A percentile compares a stretch with the other conserved stretches of the same genome.
These are phyloP conservation scores for Teratosphaeriaceae sp. DNA, from an alignment of 2,329 filamentous ascomycete genomes.

Conservation along the genomic window DNA sequence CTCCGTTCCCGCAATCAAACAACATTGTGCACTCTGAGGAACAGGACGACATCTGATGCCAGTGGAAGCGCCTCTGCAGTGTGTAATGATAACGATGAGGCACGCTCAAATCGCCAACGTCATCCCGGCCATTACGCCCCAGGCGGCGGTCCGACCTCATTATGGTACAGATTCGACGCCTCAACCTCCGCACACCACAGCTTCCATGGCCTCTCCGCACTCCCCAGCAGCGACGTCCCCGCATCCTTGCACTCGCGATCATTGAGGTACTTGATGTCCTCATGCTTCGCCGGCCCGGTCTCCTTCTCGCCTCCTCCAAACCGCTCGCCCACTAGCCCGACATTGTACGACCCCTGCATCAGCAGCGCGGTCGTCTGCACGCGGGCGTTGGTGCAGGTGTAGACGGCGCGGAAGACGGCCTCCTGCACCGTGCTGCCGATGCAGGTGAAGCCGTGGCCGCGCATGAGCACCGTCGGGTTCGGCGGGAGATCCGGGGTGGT, in stretches of 20 bases:
- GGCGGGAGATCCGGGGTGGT: constrained; percentile 16
- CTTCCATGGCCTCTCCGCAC: constrained; percentile 34
- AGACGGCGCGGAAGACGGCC: constrained; percentile 40
- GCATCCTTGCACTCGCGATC: constrained; percentile 37
- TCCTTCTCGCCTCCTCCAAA: constrained; percentile 36
- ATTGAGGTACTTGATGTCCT: constrained; percentile 36
- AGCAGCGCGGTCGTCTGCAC: constrained; percentile 34
- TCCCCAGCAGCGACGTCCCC: constrained; percentile 30
- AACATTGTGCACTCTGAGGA: too few relatives aligned
- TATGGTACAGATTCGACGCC: constrained; percentile 34
- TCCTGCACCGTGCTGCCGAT: constrained; percentile 37
- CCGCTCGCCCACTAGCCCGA: constrained; percentile 33
- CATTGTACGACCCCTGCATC: constrained; percentile 31
- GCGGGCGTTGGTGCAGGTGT: constrained; percentile 34
- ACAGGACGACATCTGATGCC: too few relatives aligned
- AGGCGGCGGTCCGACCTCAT: constrained; percentile 20
- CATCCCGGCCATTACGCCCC: constrained; percentile 3
- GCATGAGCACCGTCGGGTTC: constrained; percentile 30
- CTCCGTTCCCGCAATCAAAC: too few relatives aligned
- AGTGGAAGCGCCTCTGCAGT: too few relatives aligned
- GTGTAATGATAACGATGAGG: too few relatives aligned
- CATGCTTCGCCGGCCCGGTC: constrained; percentile 33
- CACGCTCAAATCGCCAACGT: neutral
- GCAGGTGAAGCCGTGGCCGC: constrained; percentile 41
- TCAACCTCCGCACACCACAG: constrained; percentile 39